These are phyloP conservation scores for Penicillium capsulatum DNA, from an alignment of 2,329 filamentous ascomycete species.

Conservation along the genomic window DNA sequence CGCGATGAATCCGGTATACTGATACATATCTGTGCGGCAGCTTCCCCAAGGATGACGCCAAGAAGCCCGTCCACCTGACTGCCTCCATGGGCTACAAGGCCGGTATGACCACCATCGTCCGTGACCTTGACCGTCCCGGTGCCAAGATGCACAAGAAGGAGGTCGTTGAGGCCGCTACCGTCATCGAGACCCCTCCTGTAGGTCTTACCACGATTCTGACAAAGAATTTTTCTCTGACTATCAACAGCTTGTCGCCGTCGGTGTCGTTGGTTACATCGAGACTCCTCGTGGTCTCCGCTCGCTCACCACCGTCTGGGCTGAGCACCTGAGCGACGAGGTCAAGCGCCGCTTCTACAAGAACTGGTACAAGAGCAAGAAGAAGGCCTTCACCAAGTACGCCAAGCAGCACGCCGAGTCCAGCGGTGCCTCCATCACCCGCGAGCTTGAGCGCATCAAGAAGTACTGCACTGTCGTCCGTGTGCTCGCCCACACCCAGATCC, in stretches of 20 bases:
- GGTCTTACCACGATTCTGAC: conserved; percentile 43
- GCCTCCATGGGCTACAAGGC: conserved; percentile 99
- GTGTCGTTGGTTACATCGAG: conserved; percentile 99
- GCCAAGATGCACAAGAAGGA: conserved; percentile 99
- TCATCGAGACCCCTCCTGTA: conserved; percentile 95
- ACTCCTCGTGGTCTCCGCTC: conserved; percentile 98
- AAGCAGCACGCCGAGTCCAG: conserved; percentile 98
- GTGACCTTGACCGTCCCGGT: conserved; percentile 97
- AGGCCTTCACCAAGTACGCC: conserved; percentile 99
- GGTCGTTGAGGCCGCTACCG: conserved; percentile 80
- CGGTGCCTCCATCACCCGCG: conserved; percentile 86
- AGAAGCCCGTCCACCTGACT: conserved; percentile 99
- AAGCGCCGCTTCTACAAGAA: conserved; percentile 99
- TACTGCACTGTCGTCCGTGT: conserved; percentile 99
- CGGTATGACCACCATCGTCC: conserved; percentile 99
- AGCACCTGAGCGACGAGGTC: conserved; percentile 97
- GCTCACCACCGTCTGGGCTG: conserved; percentile 98
- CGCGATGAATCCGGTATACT: conserved; percentile 23
- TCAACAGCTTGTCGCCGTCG: conserved; percentile 94
- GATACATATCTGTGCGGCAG: conserved; percentile 48
- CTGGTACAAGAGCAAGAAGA: conserved; percentile 99
- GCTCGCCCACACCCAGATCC: conserved; percentile 98
- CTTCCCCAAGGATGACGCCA: conserved; percentile 99
- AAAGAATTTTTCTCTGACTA: too few relatives aligned
- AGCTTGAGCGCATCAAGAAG: conserved; percentile 99